phyloP scores from a whole-genome alignment of 768 basidiomycete genomes.

The Multifurca ochricompacta region DNA sequence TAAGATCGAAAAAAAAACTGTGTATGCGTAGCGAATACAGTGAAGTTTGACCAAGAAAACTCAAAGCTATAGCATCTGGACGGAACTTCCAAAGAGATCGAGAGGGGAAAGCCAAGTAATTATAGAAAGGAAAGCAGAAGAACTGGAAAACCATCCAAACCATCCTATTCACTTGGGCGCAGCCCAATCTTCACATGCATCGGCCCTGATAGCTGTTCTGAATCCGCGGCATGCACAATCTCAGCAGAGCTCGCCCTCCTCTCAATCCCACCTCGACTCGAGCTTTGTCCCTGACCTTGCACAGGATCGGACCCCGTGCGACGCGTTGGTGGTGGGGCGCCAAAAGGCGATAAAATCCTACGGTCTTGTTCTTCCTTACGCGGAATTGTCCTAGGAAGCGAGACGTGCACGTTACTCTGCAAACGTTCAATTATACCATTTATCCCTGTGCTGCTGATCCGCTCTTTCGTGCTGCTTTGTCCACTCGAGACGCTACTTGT shows the following conservation, averaged over 20 bases:
- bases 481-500: background rate
- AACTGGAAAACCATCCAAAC: background rate
- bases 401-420: background rate
- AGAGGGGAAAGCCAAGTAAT: background rate
- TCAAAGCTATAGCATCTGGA: constrained; percentile 7
- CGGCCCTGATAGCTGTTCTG: background rate
- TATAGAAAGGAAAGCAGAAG: background rate
- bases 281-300: constrained; percentile 4
- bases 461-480: background rate
- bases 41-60: constrained; percentile 4
- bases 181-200: background rate
- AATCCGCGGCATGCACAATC: background rate
- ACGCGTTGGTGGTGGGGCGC: background rate
- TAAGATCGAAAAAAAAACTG: constrained; percentile 3
- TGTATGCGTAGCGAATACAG: constrained; percentile 6
- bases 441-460: background rate
- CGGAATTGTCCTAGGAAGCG: background rate
- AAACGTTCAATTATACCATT: constrained; percentile 4
- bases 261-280: background rate
- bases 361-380: background rate
- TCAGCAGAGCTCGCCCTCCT: background rate
- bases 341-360: background rate
- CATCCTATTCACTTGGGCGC: background rate
- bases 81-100: constrained; percentile 3
- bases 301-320: constrained; percentile 7